These are phyloP conservation scores for Mallotus repandus DNA, from an alignment of 441 rosid species.

Conservation along the genomic window DNA sequence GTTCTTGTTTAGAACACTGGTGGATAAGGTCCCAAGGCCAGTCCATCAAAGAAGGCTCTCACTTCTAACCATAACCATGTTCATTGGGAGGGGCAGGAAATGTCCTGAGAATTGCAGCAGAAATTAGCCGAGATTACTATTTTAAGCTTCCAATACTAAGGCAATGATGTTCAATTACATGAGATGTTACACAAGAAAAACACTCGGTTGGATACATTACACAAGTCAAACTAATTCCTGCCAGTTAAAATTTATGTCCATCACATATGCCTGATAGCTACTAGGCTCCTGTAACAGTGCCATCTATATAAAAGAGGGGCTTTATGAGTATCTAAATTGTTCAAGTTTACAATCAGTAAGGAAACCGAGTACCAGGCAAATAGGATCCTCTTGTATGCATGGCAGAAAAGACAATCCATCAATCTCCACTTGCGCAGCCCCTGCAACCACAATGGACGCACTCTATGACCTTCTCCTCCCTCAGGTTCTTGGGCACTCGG, in stretches of 20 bases:
- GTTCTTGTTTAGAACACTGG: no score
- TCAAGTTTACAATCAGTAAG: background rate
- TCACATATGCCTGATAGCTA: background rate
- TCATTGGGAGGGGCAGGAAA: background rate
- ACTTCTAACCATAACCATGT: background rate
- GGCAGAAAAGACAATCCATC: background rate
- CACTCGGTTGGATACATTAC: background rate
- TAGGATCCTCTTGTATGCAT: background rate
- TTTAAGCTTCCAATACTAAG: background rate
- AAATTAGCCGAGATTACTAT: background rate
- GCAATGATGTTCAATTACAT: background rate
- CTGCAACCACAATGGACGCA: constrained; percentile 60
- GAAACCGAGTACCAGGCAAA: background rate
- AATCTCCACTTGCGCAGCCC: constrained; percentile 66
- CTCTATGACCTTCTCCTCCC: constrained; percentile 66
- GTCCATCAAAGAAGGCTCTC: background rate
- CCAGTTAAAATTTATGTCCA: background rate
- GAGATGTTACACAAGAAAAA: background rate
- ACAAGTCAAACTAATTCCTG: background rate
- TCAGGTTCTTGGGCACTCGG: constrained; percentile 56
- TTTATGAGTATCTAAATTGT: background rate
- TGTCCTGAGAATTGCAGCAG: background rate
- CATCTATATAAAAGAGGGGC: no score
- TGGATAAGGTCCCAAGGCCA: no score
- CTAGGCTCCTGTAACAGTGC: background rate